Evolutionary conservation across 345 rosid genomes (phyloP).

Genomic region (Aquilaria yunnanensis): DNA sequence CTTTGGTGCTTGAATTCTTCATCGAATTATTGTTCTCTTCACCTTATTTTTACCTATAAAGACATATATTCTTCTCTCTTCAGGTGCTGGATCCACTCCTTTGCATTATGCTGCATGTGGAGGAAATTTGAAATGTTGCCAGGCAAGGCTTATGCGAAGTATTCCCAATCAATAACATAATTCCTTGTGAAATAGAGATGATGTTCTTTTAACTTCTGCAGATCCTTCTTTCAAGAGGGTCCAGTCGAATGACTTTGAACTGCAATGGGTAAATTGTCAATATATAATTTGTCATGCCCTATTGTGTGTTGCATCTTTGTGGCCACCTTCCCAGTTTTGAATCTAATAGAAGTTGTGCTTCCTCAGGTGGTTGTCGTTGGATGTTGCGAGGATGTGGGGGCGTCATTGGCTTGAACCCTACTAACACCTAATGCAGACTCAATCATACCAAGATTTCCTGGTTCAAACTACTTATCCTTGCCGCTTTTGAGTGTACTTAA

Average conservation of each 20-base stretch:
- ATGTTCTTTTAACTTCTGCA: slow-evolving; percentile 25
- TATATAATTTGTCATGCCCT: slow-evolving; percentile 3
- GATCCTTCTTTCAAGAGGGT: slow-evolving; percentile 88
- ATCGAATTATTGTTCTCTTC: background rate
- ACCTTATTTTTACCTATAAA: slow-evolving; percentile 7
- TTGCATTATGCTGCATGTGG: slow-evolving; percentile 98
- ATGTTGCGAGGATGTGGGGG: slow-evolving; percentile 98
- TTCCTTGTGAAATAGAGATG: slow-evolving; percentile 7
- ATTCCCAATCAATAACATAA: background rate
- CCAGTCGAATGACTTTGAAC: slow-evolving; percentile 68
- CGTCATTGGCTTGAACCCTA: slow-evolving; percentile 97
- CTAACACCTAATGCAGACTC: slow-evolving; percentile 69
- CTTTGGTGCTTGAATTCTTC: background rate
- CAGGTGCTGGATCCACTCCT: slow-evolving; percentile 99
- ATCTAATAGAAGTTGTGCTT: slow-evolving; percentile 5
- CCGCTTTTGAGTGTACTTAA: slow-evolving; percentile 86
- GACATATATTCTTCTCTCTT: slow-evolving; percentile 10
- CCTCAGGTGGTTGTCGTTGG: slow-evolving; percentile 90
- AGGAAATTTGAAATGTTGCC: slow-evolving; percentile 93
- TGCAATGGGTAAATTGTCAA: slow-evolving; percentile 74
- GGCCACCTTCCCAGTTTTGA: background rate
- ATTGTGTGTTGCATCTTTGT: no score
- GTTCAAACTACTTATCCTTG: slow-evolving; percentile 74
- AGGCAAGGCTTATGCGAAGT: slow-evolving; percentile 40
- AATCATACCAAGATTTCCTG: slow-evolving; percentile 62